Percentiles rank a stretch among this genome's conserved stretches.
These are phyloP conservation scores for Nicotiana tomentosiformis DNA, from an alignment of 257 asterid species.

Conservation along the genomic window DNA sequence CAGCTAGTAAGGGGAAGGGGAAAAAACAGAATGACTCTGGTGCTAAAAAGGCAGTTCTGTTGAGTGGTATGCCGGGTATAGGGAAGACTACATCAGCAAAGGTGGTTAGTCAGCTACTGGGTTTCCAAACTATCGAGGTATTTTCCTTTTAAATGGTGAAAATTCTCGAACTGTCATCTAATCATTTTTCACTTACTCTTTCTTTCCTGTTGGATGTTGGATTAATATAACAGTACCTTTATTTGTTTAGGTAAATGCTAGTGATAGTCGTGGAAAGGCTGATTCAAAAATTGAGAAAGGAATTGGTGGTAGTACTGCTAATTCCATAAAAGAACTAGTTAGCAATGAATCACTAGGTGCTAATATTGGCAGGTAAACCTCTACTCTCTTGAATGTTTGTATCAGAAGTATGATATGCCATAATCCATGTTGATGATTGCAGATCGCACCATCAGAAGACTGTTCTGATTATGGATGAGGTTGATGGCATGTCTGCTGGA, in stretches of 20 bases:
- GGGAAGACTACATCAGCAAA: slow-evolving; percentile 96
- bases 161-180: background rate
- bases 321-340: slow-evolving; percentile 82
- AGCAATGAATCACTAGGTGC: slow-evolving; percentile 66
- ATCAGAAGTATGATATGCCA: background rate
- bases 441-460: slow-evolving; percentile 66
- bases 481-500: slow-evolving; percentile 99
- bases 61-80: slow-evolving; percentile 96
- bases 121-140: slow-evolving; percentile 88
- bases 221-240: background rate
- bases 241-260: slow-evolving; percentile 83
- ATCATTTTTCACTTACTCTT: slow-evolving; percentile 4
- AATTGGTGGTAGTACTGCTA: slow-evolving; percentile 91
- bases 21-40: slow-evolving; percentile 78
- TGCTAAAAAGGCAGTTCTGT: slow-evolving; percentile 83
- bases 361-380: slow-evolving; percentile 62
- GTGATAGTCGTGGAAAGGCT: slow-evolving; percentile 98
- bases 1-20: slow-evolving; percentile 62
- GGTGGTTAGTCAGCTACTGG: slow-evolving; percentile 89
- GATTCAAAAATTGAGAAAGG: slow-evolving; percentile 87
- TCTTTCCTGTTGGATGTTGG: slow-evolving; percentile 1
- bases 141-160: background rate
- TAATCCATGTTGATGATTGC: slow-evolving; percentile 27
- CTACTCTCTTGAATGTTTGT: slow-evolving; percentile 10
- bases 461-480: slow-evolving; percentile 98